phyloP scores from a whole-genome alignment of 805 yeast genomes.

The Myxozyma melibiosi region DNA sequence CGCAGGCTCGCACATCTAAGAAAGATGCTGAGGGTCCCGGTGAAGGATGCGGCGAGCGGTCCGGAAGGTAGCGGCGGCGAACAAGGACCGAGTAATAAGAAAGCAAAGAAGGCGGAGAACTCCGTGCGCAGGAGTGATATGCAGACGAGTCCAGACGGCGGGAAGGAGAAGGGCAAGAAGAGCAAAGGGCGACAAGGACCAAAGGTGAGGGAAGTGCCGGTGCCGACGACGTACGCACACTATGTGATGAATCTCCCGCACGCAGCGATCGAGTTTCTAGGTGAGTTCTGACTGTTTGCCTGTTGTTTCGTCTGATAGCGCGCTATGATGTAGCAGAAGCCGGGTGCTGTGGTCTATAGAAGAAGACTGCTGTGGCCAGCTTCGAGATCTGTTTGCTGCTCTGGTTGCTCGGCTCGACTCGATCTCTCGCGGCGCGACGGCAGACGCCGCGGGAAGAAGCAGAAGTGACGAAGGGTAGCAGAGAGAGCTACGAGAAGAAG shows the following conservation, averaged over 20 bases:
- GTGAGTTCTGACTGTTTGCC: constrained; percentile 27
- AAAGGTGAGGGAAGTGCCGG: constrained; percentile 37
- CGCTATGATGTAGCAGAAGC: background rate
- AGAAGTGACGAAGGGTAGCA: too few species aligned
- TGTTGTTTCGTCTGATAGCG: background rate
- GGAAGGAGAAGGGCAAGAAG: background rate
- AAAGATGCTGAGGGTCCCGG: constrained; percentile 9
- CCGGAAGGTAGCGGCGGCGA: background rate
- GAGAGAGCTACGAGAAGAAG: too few species aligned
- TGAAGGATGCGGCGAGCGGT: background rate
- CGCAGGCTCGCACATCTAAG: constrained; percentile 16
- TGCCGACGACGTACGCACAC: constrained; percentile 60
- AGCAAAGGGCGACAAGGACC: constrained; percentile 3
- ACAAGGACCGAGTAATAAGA: background rate
- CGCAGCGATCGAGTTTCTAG: constrained; percentile 72
- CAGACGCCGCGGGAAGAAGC: too few species aligned
- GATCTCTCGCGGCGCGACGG: too few species aligned
- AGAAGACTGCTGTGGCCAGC: too few species aligned
- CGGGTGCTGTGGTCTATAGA: too few species aligned
- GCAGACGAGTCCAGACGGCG: constrained; percentile 39
- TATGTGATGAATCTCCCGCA: constrained; percentile 97
- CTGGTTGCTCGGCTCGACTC: too few species aligned
- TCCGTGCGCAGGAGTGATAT: background rate
- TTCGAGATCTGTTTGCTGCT: too few species aligned
- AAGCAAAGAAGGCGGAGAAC: background rate